Conservation (phyloP, 2,329 filamentous ascomycete species). For the Monosporascus sp. region DNA sequence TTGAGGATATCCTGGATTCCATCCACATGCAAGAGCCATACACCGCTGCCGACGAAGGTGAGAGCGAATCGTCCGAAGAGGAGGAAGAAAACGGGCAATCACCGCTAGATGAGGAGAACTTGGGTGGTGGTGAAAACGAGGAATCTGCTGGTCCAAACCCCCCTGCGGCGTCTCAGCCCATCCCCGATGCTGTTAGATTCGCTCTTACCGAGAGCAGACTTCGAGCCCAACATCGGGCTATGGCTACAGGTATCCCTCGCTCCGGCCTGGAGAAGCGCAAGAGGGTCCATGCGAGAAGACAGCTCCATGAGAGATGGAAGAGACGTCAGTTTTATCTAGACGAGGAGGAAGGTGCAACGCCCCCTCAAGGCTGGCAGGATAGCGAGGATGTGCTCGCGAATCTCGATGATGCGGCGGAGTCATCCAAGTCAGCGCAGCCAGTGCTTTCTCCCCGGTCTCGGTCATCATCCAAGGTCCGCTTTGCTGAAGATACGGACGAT, state of each 20-base stretch:
- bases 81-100: conserved; percentile 15
- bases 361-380: conserved; percentile 59
- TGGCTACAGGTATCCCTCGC: conserved; percentile 31
- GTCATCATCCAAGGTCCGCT: conserved; percentile 75
- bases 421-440: conserved; percentile 37
- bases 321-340: conserved; percentile 77
- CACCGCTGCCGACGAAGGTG: conserved; percentile 13
- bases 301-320: conserved; percentile 68
- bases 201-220: conserved; percentile 37
- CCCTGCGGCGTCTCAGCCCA: conserved; percentile 1
- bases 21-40: conserved; percentile 18
- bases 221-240: conserved; percentile 30
- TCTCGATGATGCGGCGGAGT: conserved; percentile 33
- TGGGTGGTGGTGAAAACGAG: conserved; percentile 12
- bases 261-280: conserved; percentile 34
- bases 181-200: conserved; percentile 23
- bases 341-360: conserved; percentile 71
- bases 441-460: conserved; percentile 52
- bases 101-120: conserved; percentile 12
- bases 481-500: conserved; percentile 66
- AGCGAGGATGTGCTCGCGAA: conserved; percentile 51
- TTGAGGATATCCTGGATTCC: conserved; percentile 27
- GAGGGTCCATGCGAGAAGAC: conserved; percentile 38
- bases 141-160: conserved; percentile 6
- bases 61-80: conserved; percentile 22